Conservation (phyloP, 2,329 filamentous ascomycete genomes). For the Pyrenophora teres region DNA sequence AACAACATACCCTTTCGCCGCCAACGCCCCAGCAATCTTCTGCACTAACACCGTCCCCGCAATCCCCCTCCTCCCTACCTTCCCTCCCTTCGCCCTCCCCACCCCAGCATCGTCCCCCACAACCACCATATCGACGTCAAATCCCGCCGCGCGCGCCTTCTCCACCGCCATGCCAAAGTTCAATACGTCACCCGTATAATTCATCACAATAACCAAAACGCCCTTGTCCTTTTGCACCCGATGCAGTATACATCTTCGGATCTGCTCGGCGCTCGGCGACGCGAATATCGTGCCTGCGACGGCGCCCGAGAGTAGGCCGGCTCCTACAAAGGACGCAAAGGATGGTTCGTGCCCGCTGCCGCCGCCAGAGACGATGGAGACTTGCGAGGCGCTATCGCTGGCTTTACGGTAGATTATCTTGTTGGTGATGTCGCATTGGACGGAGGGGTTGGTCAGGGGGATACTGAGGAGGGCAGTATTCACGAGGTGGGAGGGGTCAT, state of each 20-base stretch:
- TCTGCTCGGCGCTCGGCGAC: conserved; percentile 79
- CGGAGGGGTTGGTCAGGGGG: conserved; percentile 81
- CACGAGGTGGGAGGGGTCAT: conserved; percentile 80
- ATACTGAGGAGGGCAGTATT: conserved; percentile 74
- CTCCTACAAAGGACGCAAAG: conserved; percentile 83
- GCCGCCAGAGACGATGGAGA: conserved; percentile 85
- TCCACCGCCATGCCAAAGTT: conserved; percentile 95
- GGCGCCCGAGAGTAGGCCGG: conserved; percentile 77
- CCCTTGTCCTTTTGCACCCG: conserved; percentile 73
- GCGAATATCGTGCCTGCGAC: conserved; percentile 90
- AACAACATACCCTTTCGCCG: conserved; percentile 64
- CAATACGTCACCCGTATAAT: conserved; percentile 78
- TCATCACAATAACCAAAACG: conserved; percentile 91
- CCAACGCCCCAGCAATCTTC: conserved; percentile 85
- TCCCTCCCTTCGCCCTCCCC: conserved; percentile 79
- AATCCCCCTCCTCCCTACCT: conserved; percentile 88
- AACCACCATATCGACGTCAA: conserved; percentile 84
- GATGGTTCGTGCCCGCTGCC: conserved; percentile 90
- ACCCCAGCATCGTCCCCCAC: conserved; percentile 93
- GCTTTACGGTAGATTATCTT: conserved; percentile 63
- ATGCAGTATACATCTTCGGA: conserved; percentile 74
- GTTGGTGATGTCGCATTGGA: conserved; percentile 76
- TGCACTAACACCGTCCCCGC: conserved; percentile 90
- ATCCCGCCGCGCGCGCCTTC: conserved; percentile 80
- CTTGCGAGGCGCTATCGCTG: conserved; percentile 53